Conservation (phyloP, 208 protist genomes). For the Spongospora subterranea region DNA sequence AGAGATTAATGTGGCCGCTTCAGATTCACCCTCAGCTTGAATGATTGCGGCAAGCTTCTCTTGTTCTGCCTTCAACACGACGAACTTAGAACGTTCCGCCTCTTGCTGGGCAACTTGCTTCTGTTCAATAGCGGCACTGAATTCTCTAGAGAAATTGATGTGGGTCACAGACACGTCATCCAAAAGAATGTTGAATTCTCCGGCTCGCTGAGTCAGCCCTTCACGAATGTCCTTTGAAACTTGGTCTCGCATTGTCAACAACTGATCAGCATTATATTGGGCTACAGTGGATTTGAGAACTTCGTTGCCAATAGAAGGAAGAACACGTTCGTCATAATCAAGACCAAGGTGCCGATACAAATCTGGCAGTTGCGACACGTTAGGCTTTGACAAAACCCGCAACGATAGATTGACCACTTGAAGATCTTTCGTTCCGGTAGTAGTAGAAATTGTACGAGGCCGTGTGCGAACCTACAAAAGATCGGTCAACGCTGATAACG, state of each 20-base stretch:
- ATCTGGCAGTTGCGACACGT: conserved; percentile 84
- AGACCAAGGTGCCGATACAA: conserved; percentile 92
- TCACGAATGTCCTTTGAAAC: conserved; percentile 65
- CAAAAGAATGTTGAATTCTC: conserved; percentile 93
- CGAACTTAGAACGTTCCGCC: conserved; percentile 75
- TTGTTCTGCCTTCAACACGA: conserved; percentile 69
- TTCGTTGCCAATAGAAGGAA: conserved; percentile 98
- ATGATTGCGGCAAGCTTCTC: conserved; percentile 66
- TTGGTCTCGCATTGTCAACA: conserved; percentile 94
- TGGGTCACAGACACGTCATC: conserved; percentile 93
- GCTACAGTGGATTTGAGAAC: conserved; percentile 97
- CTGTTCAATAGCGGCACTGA: conserved; percentile 76
- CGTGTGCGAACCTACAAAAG: conserved; percentile 77
- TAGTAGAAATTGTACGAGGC: conserved; percentile 74
- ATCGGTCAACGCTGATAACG: neutral
- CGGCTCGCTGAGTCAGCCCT: conserved; percentile 82
- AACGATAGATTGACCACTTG: conserved; percentile 98
- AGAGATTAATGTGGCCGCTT: conserved; percentile 65
- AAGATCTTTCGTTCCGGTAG: conserved; percentile 77
- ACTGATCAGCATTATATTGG: conserved; percentile 97
- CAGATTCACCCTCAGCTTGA: conserved; percentile 73
- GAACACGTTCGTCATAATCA: conserved; percentile 95
- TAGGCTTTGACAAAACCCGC: conserved; percentile 94
- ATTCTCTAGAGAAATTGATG: conserved; percentile 74
- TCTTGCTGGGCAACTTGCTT: conserved; percentile 84